A percentile compares a stretch with the other conserved stretches of the same genome.
Conservation (phyloP, 306 rosid genomes). For the Delonix regia region DNA sequence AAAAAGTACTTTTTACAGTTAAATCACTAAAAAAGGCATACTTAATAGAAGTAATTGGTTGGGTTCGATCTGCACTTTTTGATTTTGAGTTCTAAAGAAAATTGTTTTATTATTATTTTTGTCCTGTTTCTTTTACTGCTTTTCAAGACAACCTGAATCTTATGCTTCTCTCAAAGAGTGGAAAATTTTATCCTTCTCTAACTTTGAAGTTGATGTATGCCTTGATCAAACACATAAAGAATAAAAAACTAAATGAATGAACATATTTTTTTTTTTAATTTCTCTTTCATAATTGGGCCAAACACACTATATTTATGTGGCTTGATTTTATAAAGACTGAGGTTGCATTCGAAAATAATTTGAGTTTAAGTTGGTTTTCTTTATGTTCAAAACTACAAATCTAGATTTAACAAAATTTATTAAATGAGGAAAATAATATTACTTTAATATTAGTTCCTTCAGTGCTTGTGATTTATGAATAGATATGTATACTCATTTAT, state of each 20-base stretch:
- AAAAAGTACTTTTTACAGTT: background rate
- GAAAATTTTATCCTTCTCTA: background rate
- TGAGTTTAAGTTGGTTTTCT: background rate
- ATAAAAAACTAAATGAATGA: background rate
- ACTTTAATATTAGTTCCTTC: background rate
- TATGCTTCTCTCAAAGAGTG: background rate
- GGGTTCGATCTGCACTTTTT: background rate
- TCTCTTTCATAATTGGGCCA: background rate
- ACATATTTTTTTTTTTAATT: background rate
- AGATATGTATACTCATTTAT: background rate
- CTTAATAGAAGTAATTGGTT: background rate
- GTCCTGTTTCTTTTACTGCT: background rate
- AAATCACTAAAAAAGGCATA: background rate
- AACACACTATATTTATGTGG: background rate
- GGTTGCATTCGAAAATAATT: background rate
- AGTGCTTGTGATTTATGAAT: background rate
- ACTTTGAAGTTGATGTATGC: background rate
- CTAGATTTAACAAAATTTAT: background rate
- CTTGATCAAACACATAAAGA: background rate
- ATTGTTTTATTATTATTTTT: background rate
- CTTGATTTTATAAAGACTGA: background rate
- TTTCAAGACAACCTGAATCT: background rate
- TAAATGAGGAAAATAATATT: background rate
- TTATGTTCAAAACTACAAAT: background rate
- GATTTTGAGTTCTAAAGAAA: background rate